Base-by-base conservation (phyloP, 768 basidiomycete species). In the Mycena indigotica region DNA sequence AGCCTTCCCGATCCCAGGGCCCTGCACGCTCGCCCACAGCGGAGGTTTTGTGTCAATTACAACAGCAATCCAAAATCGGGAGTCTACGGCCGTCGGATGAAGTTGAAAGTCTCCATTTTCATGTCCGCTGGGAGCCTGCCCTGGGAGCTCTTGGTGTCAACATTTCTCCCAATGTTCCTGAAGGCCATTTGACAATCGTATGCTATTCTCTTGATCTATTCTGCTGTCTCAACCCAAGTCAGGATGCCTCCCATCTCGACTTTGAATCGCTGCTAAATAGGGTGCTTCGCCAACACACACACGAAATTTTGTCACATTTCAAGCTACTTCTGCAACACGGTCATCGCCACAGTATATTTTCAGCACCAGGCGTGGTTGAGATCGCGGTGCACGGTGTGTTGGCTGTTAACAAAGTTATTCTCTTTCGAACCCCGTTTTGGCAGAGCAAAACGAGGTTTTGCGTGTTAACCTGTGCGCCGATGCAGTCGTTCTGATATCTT, bases 81-180 rank as follows among this genome's bases (percentile, higher is more conserved):
- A 67, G 66, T 25, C 66, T 66, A 17, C 75, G 76, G 45, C 81
- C 87, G 3, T 91, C 90, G 1, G 93, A 95, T 66, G 82, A 89
- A 58, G 83, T 92, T 1, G 86, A 95, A 69, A 80, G 80, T 41
- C 72, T 89, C 44, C 78, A 74, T 28, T 86, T 95, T 51, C 73
- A 80, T n/a, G 85, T 90, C 13, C 77, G 76, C 52, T 97, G 94
- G 94, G 86, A 90, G 65, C 85, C 91, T 2, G 81, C 84, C 41
- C 78, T 81, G 57, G 80, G 81, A 23, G 87, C 89, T 15, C 74
- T 90, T 19, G 90, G 87, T 3, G 81, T 85, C 21, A 67, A 71
- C 21, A 72, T 91, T 28, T 75, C 84, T 23, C 69, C 74, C 8
- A 79, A 80, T 19, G 66, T 86, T 16, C 67, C 75, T 1, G 65